Percentiles rank a stretch among this genome's conserved stretches.
Evolutionary conservation across 2,329 filamentous ascomycete genomes (phyloP).

Genomic region (Cladophialophora chaetospira): DNA sequence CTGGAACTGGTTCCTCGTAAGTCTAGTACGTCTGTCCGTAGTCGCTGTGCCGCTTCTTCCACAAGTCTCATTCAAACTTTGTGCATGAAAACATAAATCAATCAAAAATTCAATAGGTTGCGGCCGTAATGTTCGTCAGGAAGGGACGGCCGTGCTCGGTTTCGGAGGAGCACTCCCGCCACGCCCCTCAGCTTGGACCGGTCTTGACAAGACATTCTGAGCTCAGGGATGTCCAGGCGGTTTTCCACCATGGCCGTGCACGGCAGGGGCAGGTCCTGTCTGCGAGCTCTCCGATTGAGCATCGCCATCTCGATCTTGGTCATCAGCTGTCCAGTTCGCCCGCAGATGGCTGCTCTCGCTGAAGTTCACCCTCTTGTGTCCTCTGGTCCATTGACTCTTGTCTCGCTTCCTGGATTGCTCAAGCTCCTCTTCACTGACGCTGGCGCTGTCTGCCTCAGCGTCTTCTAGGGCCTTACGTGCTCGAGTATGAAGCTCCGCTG

Average conservation of each 20-base stretch:
- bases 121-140: no score
- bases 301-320: constrained; percentile 20
- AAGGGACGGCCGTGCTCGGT: no score
- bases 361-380: constrained; percentile 34
- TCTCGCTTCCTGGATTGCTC: constrained; percentile 26
- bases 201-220: no score
- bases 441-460: constrained; percentile 49
- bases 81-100: background rate
- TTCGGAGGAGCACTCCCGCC: no score
- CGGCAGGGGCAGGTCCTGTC: constrained; percentile 10
- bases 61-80: background rate
- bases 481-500: constrained; percentile 49
- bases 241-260: constrained; percentile 18
- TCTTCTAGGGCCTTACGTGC: constrained; percentile 45
- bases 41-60: background rate
- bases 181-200: no score
- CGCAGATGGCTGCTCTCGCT: constrained; percentile 29
- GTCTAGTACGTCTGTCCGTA: background rate
- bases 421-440: constrained; percentile 51
- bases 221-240: constrained; percentile 30
- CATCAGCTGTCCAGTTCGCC: constrained; percentile 21
- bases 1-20: background rate
- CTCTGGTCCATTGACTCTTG: constrained; percentile 13
- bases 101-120: background rate
- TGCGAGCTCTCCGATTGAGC: constrained; percentile 22